phyloP scores from a whole-genome alignment of 2,329 filamentous ascomycete genomes.

The Xylariaceae sp. region DNA sequence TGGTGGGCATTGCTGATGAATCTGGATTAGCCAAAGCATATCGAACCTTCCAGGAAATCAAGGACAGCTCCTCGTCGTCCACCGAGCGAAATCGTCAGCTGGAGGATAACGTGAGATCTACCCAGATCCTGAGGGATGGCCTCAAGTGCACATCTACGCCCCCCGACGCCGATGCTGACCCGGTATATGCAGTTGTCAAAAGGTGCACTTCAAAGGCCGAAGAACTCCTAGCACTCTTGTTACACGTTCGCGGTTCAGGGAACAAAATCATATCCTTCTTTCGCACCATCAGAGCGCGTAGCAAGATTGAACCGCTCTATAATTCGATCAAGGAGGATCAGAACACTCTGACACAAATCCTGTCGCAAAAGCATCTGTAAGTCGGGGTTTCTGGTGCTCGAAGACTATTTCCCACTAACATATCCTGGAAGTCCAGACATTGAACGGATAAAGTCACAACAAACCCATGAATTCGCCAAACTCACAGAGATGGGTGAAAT shows the following conservation, averaged over 20 bases:
- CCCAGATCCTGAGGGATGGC: constrained; percentile 1
- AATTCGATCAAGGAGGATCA: constrained; percentile 7
- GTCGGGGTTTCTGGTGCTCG: not conserved
- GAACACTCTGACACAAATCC: constrained; percentile 1
- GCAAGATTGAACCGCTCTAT: constrained; percentile 2
- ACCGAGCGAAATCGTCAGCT: constrained; percentile 12
- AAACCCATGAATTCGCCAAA: constrained; percentile 6
- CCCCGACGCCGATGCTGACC: not conserved
- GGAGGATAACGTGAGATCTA: constrained; percentile 5
- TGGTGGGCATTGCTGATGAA: not conserved
- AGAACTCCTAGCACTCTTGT: constrained; percentile 5
- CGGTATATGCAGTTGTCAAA: constrained; percentile 1
- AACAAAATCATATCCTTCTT: not conserved
- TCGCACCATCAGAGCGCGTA: not conserved
- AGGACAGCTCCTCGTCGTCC: not conserved
- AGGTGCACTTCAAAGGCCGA: constrained; percentile 4
- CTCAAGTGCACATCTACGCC: not conserved
- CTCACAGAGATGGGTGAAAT: constrained; percentile 1
- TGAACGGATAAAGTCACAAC: too few relatives aligned
- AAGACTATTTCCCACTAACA: constrained; percentile 1
- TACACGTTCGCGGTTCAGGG: constrained; percentile 5
- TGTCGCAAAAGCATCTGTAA: constrained; percentile 4
- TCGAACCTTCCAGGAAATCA: constrained; percentile 7
- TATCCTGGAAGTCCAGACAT: not conserved
- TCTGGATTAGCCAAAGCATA: constrained; percentile 13